Base-by-base conservation (phyloP, 495 filamentous ascomycete genomes). In the Astrothelium subdiscretum region DNA sequence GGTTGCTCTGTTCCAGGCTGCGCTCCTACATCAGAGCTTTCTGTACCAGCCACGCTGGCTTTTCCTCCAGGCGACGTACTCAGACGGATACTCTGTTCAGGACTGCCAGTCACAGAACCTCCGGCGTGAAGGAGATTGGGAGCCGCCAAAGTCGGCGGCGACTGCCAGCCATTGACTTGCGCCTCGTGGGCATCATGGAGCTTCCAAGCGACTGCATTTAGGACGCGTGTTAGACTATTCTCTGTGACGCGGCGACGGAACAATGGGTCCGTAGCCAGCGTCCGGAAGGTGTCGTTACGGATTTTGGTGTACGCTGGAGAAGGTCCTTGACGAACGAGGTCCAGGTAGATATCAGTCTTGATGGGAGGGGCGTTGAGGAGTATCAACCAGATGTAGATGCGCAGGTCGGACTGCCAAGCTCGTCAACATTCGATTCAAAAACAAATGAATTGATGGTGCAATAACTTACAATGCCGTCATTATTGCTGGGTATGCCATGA, bases 281-380 rank as follows among this genome's bases (percentile, higher is more conserved):
- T 99, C 66, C 94, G 90, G 70, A 97, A 97, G 31, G 94, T 96
- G 72, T 99, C 94, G 67, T 99, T 95, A 68, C 91, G 88, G 70
- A 99, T 99, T 74, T 99, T 99, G 51, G 89, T 83, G 73, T 99
- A 95, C 15, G 90, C 91, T 2, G 91, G 91, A 1, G 92, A 97
- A 12, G 92, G 87, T 57, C 92, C 92, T 60, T 92, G 91, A 68
- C 94, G 91, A 63, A 97, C 87, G 24, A 99, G 85, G 60, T 84
- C 80, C 62, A 97, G 87, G 70, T 99, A 97, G 58, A 85, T 79
- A 69, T 95, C 87, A 62, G 95, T 95, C 26, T 83, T 79, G 60
- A 97, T 76, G 18, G 95, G 84, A 8, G 90, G 84, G 38, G 91
- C 85, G 69, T 92, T 86, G 62, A 97, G 87, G 31, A 98, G 81